Percentiles rank a stretch among this genome's conserved stretches.
phyloP scores from a whole-genome alignment of 2,329 filamentous ascomycete genomes.

The Colletotrichum abscissum region DNA sequence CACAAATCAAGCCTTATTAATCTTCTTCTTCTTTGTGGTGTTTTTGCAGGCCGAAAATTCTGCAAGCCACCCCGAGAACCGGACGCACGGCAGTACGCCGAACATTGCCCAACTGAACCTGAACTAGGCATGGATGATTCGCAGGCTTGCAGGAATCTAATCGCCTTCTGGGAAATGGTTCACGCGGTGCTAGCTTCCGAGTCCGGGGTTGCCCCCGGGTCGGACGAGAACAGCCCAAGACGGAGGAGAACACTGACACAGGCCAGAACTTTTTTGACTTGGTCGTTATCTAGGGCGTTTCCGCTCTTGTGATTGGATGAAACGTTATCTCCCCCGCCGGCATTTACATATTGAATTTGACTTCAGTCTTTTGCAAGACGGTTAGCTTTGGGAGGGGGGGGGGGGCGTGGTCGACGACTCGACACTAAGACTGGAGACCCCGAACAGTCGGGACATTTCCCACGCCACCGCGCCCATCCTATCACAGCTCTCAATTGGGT shows the following conservation, averaged over 20 bases:
- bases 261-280: background rate
- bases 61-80: slow-evolving; percentile 5
- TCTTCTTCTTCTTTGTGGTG: background rate
- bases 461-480: background rate
- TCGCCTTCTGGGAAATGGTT: slow-evolving; percentile 10
- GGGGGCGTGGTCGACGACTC: background rate
- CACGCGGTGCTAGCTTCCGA: slow-evolving; percentile 19
- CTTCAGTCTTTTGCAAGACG: background rate
- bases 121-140: background rate
- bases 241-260: background rate
- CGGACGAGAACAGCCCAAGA: background rate
- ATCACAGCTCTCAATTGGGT: slow-evolving; percentile 8
- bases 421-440: background rate
- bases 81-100: slow-evolving; percentile 1
- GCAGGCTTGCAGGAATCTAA: background rate
- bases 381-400: background rate
- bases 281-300: slow-evolving; percentile 16
- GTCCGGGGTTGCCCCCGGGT: slow-evolving; percentile 29
- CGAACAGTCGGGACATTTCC: background rate
- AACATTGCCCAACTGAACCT: background rate
- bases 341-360: slow-evolving; percentile 31
- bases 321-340: slow-evolving; percentile 31
- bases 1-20: background rate
- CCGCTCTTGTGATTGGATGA: slow-evolving; percentile 8
- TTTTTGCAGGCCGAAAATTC: background rate